Conservation (phyloP, 257 asterid species). For the Coffea eugenioides region DNA sequence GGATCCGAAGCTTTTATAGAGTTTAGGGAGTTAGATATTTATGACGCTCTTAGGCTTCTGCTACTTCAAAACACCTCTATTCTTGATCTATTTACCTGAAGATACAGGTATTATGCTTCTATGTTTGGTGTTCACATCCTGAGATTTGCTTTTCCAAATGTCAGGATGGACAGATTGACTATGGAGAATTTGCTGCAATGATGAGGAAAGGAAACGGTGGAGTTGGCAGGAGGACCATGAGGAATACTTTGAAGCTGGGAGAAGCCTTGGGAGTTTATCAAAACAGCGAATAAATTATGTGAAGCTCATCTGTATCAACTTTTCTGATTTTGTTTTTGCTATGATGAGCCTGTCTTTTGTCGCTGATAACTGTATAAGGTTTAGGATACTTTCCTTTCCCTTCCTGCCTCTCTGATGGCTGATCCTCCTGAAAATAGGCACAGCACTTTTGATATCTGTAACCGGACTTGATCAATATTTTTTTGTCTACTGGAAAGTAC, state of each 20-base stretch:
- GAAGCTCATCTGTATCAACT: conserved; percentile 1
- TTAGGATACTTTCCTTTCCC: background rate
- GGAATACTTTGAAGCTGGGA: conserved; percentile 40
- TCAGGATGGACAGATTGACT: conserved; percentile 92
- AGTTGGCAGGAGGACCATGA: conserved; percentile 64
- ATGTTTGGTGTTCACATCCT: too few species aligned
- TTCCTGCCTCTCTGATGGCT: conserved; percentile 4
- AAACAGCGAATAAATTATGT: conserved; percentile 7
- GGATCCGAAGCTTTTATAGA: too few species aligned
- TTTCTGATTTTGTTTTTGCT: background rate
- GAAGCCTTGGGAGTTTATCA: conserved; percentile 38
- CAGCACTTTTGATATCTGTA: conserved; percentile 1
- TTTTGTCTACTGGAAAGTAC: conserved; percentile 2
- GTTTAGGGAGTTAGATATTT: too few species aligned
- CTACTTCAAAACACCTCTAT: too few species aligned
- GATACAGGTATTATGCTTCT: background rate
- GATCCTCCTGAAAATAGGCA: conserved; percentile 7
- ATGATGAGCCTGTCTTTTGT: conserved; percentile 7
- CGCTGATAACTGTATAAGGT: conserved; percentile 1
- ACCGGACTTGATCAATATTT: background rate
- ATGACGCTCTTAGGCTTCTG: background rate
- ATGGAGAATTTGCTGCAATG: conserved; percentile 96
- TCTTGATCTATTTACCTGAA: background rate
- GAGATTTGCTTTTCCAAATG: background rate
- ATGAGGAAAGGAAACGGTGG: conserved; percentile 82